These are phyloP conservation scores for Pachysolen tannophilus DNA, from an alignment of 805 yeast species.

Conservation along the genomic window DNA sequence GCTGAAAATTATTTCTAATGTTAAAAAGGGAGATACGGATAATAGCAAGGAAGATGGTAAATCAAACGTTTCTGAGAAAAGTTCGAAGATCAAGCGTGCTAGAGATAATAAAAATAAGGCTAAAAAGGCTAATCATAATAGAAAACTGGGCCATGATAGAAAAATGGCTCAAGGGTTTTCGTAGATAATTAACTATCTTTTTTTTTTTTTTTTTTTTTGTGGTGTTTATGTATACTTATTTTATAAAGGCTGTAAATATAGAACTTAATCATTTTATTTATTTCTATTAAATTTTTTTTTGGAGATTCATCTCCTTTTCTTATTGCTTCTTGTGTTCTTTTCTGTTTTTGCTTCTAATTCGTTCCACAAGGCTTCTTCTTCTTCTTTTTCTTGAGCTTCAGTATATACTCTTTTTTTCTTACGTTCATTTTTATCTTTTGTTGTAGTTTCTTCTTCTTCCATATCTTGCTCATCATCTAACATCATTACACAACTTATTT, in stretches of 20 bases:
- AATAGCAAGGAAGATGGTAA: neutral
- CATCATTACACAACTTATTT: slow-evolving; percentile 45
- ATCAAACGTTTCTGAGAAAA: neutral
- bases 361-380: slow-evolving; percentile 30
- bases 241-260: too few relatives aligned
- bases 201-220: too few relatives aligned
- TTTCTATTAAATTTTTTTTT: too few relatives aligned
- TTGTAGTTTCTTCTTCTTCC: slow-evolving; percentile 18
- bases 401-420: slow-evolving; percentile 30
- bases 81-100: slow-evolving; percentile 27
- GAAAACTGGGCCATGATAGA: slow-evolving; percentile 54
- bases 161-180: slow-evolving; percentile 30
- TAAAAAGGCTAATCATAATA: slow-evolving; percentile 52
- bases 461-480: slow-evolving; percentile 39
- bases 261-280: too few relatives aligned
- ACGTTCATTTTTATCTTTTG: slow-evolving; percentile 12
- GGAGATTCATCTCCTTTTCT: too few relatives aligned
- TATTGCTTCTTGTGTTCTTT: slow-evolving; percentile 27
- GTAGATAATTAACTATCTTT: too few relatives aligned
- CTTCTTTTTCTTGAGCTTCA: slow-evolving; percentile 16
- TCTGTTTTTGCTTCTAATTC: slow-evolving; percentile 24
- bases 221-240: too few relatives aligned
- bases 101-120: slow-evolving; percentile 51
- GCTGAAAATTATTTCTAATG: slow-evolving; percentile 1
- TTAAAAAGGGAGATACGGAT: slow-evolving; percentile 1